Conservation (phyloP, 306 rosid genomes). For the Glycine soja region DNA sequence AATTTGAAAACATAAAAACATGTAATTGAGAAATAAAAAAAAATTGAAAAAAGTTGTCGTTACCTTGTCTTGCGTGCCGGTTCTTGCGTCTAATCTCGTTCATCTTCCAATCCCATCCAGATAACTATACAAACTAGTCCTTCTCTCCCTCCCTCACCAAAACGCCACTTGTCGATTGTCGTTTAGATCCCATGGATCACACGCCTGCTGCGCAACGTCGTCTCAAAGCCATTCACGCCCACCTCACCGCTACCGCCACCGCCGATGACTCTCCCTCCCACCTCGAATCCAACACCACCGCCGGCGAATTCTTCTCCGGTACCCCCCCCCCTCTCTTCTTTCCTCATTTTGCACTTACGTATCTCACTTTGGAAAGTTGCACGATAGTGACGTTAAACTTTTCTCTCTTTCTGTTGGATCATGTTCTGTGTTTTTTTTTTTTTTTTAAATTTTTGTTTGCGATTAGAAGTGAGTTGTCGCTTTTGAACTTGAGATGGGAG, state of each 20-base stretch:
- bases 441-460: background rate
- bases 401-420: conserved; percentile 5
- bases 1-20: too few relatives aligned
- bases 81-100: background rate
- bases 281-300: conserved; percentile 66
- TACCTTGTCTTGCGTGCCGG: conserved; percentile 23
- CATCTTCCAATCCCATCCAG: background rate
- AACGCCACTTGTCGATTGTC: conserved; percentile 14
- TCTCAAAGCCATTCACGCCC: conserved; percentile 64
- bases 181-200: conserved; percentile 64
- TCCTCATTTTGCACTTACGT: conserved; percentile 21
- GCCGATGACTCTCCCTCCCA: conserved; percentile 54
- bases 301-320: conserved; percentile 85
- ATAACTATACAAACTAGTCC: too few relatives aligned
- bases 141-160: background rate
- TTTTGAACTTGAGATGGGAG: background rate
- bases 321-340: conserved; percentile 26
- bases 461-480: conserved; percentile 3
- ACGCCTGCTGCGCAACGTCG: conserved; percentile 73
- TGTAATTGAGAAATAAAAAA: too few relatives aligned
- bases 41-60: background rate
- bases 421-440: background rate
- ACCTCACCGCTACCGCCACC: conserved; percentile 59
- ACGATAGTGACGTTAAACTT: background rate
- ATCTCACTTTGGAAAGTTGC: background rate